A percentile compares a stretch with the other conserved stretches of the same genome.
These are phyloP conservation scores for Fusarium devonianum DNA, from an alignment of 2,329 filamentous ascomycete genomes.

Conservation along the genomic window DNA sequence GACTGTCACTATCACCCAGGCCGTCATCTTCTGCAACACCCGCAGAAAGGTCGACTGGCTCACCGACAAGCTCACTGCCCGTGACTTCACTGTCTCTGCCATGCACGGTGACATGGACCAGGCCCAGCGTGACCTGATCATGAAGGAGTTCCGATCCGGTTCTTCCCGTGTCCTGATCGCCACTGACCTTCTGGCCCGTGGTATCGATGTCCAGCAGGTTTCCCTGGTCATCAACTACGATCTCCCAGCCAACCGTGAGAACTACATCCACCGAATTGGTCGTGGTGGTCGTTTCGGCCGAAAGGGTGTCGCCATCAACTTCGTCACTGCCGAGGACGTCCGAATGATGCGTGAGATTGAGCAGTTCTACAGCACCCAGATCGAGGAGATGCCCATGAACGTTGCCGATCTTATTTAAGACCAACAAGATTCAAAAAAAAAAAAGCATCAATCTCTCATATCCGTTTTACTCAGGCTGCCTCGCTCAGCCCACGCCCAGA, in stretches of 20 bases:
- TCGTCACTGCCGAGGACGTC: slow-evolving; percentile 98
- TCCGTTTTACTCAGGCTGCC: slow-evolving; percentile 36
- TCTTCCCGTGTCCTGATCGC: slow-evolving; percentile 98
- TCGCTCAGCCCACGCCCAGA: slow-evolving; percentile 30
- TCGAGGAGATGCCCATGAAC: slow-evolving; percentile 99
- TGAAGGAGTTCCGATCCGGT: slow-evolving; percentile 99
- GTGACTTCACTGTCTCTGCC: slow-evolving; percentile 98
- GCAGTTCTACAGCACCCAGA: slow-evolving; percentile 99
- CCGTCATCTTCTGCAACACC: slow-evolving; percentile 99
- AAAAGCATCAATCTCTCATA: slow-evolving; percentile 35
- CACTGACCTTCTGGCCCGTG: slow-evolving; percentile 96
- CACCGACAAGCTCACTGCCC: slow-evolving; percentile 97
- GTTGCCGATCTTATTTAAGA: slow-evolving; percentile 77
- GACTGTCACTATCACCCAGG: slow-evolving; percentile 98
- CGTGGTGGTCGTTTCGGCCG: slow-evolving; percentile 99
- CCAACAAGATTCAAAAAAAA: slow-evolving; percentile 38
- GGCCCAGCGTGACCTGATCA: slow-evolving; percentile 96
- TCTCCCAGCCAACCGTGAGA: slow-evolving; percentile 97
- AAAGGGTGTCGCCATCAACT: slow-evolving; percentile 99
- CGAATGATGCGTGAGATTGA: slow-evolving; percentile 99
- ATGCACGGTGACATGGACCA: slow-evolving; percentile 99
- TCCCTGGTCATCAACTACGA: slow-evolving; percentile 99
- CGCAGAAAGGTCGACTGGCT: slow-evolving; percentile 99
- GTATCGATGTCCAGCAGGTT: slow-evolving; percentile 99
- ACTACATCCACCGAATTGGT: slow-evolving; percentile 99